A percentile compares a stretch with the other conserved stretches of the same genome.
Conservation (phyloP, 1,284 basidiomycete genomes). For the Farysia itapuensis region DNA sequence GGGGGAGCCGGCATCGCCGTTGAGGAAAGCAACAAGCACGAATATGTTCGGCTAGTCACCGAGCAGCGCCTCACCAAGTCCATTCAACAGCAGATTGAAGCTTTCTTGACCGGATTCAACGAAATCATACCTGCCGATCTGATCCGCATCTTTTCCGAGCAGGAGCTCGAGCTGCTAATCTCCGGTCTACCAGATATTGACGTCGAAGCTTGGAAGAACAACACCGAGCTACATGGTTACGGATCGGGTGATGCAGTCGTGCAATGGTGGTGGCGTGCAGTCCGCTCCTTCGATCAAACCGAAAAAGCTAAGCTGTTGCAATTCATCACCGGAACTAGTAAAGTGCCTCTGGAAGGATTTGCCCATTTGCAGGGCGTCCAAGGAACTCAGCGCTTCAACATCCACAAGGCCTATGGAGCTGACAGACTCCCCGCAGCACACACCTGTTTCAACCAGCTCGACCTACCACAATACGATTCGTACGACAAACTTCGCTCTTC, state of each 20-base stretch:
- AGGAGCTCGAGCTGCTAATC: slow-evolving; percentile 95
- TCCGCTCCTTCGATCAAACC: slow-evolving; percentile 95
- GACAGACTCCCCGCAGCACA: slow-evolving; percentile 86
- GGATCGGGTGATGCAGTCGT: slow-evolving; percentile 78
- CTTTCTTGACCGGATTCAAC: slow-evolving; percentile 87
- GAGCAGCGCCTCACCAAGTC: slow-evolving; percentile 90
- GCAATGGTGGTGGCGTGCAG: slow-evolving; percentile 98
- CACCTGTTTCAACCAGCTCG: slow-evolving; percentile 69
- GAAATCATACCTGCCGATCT: slow-evolving; percentile 76
- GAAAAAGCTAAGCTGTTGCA: slow-evolving; percentile 84
- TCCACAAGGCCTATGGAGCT: slow-evolving; percentile 87
- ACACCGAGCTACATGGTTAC: slow-evolving; percentile 87
- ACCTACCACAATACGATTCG: slow-evolving; percentile 58
- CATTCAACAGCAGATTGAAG: slow-evolving; percentile 70
- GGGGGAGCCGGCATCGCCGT: slow-evolving; percentile 50
- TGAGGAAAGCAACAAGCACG: slow-evolving; percentile 85
- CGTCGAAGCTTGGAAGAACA: slow-evolving; percentile 95
- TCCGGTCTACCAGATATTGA: slow-evolving; percentile 98
- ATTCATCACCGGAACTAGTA: slow-evolving; percentile 88
- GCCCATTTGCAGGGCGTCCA: slow-evolving; percentile 89
- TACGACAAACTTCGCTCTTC: slow-evolving; percentile 48
- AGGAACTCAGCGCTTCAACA: slow-evolving; percentile 92
- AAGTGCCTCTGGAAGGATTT: slow-evolving; percentile 91
- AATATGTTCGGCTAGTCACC: slow-evolving; percentile 89
- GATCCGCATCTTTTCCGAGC: slow-evolving; percentile 80